Evolutionary conservation across 2,329 filamentous ascomycete species (phyloP).

Genomic region (Lasiodiplodia sp.): DNA sequence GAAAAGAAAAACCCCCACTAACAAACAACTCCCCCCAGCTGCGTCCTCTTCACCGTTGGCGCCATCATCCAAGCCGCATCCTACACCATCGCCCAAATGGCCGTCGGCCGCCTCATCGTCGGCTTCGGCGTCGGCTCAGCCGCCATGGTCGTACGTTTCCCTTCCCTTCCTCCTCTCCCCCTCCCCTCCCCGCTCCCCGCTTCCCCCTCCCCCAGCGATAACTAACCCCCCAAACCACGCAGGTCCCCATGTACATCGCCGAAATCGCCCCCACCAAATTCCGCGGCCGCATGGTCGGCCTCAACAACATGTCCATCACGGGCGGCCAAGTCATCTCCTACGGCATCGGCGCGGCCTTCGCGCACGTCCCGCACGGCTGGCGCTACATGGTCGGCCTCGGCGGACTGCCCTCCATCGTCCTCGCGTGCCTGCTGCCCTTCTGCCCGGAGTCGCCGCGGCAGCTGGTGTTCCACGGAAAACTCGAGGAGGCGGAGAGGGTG

Average conservation of each 20-base stretch:
- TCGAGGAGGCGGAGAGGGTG: slow-evolving; percentile 50
- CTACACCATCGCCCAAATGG: slow-evolving; percentile 53
- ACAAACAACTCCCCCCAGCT: slow-evolving; percentile 31
- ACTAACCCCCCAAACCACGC: neutral
- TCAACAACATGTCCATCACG: slow-evolving; percentile 56
- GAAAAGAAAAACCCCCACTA: neutral
- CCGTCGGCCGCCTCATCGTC: slow-evolving; percentile 55
- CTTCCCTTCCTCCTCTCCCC: slow-evolving; percentile 13
- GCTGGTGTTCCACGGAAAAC: slow-evolving; percentile 52
- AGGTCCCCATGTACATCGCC: slow-evolving; percentile 54
- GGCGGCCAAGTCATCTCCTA: slow-evolving; percentile 43
- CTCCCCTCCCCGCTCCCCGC: no score
- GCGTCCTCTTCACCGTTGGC: slow-evolving; percentile 48
- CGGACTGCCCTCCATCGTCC: slow-evolving; percentile 55
- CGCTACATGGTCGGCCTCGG: slow-evolving; percentile 59
- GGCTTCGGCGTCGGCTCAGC: slow-evolving; percentile 59
- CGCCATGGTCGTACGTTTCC: slow-evolving; percentile 49
- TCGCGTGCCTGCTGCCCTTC: slow-evolving; percentile 53
- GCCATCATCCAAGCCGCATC: slow-evolving; percentile 40
- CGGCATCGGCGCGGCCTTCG: slow-evolving; percentile 42
- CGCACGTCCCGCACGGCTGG: slow-evolving; percentile 55
- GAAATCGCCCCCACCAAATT: slow-evolving; percentile 60
- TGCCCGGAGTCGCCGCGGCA: slow-evolving; percentile 60
- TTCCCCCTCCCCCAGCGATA: no score
- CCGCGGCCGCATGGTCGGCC: slow-evolving; percentile 57